phyloP scores from a whole-genome alignment of 768 basidiomycete genomes.

The Boletus rubroflammeus region DNA sequence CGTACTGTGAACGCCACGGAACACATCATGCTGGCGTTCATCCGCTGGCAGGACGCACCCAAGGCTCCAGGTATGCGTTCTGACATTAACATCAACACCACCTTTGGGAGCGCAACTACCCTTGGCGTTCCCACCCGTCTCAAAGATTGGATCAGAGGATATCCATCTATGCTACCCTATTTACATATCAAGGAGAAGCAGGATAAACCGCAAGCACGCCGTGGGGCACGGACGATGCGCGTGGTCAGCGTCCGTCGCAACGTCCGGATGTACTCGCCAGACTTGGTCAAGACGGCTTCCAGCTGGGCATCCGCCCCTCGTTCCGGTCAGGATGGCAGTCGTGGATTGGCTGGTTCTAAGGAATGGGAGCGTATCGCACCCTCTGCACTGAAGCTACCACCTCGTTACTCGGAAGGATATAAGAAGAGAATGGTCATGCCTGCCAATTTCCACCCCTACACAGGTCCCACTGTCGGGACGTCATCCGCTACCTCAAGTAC shows the following conservation, averaged over 20 bases:
- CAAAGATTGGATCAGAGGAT: conserved; percentile 87
- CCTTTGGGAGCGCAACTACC: conserved; percentile 50
- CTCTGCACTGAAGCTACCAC: conserved; percentile 52
- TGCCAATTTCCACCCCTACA: conserved; percentile 52
- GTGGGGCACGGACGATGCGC: conserved; percentile 73
- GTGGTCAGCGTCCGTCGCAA: conserved; percentile 75
- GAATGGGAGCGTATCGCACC: conserved; percentile 79
- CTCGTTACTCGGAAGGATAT: conserved; percentile 71
- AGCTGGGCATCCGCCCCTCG: conserved; percentile 44
- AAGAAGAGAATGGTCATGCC: conserved; percentile 76
- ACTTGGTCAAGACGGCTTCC: conserved; percentile 68
- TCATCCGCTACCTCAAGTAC: conserved; percentile 45
- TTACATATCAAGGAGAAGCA: conserved; percentile 48
- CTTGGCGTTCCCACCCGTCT: conserved; percentile 80
- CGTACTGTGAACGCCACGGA: conserved; percentile 85
- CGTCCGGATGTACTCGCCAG: conserved; percentile 83
- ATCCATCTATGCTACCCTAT: conserved; percentile 73
- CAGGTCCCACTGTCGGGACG: conserved; percentile 23
- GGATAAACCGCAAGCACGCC: conserved; percentile 59
- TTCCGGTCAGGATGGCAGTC: conserved; percentile 9
- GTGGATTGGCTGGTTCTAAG: conserved; percentile 52
- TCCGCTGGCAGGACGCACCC: conserved; percentile 74
- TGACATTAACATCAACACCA: conserved; percentile 31
- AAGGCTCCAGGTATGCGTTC: conserved; percentile 29
- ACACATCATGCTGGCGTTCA: conserved; percentile 86